Base-by-base conservation (phyloP, 2,329 filamentous ascomycete genomes). In the Pseudopithomyces maydicus region DNA sequence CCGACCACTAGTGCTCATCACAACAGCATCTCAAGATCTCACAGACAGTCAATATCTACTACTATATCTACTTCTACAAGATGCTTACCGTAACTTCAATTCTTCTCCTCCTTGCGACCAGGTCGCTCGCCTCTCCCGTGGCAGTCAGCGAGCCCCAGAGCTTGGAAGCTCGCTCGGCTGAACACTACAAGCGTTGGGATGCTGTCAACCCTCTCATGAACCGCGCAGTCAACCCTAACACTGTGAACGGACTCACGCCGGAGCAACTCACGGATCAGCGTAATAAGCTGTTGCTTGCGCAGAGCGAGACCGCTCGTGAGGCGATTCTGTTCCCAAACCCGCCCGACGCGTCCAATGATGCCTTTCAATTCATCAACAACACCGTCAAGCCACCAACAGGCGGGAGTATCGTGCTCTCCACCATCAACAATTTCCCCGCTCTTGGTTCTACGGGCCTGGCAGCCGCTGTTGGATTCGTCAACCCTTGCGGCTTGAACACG, bases 351-450 rank as follows among this genome's bases (percentile, higher is more conserved):
- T 36, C 55, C 38, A 66, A 66, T 48, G 57, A 57, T 49, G 65
- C 64, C 10, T 66, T 65, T 46, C 64, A 66, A 29, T 66, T 65
- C 52, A 59, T 66, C 49, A 62, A 67, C 59, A 74, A 71, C 65
- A 74, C 62, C 14, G 77, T 79, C 56, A 70, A 74, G 43, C 38
- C 64, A 4, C 60, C 62, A 1, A 66, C 64, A 1, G 82, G 81
- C 38, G 82, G 82, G 39, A 76, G 82, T 64, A 76, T 84, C 58
- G 72, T 83, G 36, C 75, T 79, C 19, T 82, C 84, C 43, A 84
- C 85, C 74, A 79, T 83, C 67, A 81, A 82, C 72, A 81, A 79
- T 35, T 86, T 86, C 73, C 84, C 84, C 2, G 82, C 83, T 23
- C 79, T 86, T 19, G 80, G 84, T 19, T 79, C 81, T 46, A 83